Evolutionary conservation across 1,139 yeast genomes (phyloP), one percentile per base, ranked within the genome.

Genomic region (Tardiomyces blankii): DNA sequence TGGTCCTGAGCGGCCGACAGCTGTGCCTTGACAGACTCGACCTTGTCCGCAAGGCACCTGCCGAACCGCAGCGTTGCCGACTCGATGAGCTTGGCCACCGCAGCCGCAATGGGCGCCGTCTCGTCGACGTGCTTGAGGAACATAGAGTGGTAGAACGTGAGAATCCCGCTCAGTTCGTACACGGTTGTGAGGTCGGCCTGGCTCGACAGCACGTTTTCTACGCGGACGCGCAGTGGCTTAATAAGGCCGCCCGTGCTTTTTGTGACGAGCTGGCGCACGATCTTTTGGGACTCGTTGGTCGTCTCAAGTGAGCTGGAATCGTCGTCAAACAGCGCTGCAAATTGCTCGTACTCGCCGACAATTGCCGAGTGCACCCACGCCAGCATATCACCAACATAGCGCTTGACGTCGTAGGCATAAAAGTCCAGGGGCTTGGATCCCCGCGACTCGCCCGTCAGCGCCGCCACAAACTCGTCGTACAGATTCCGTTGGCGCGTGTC

Each of bases 281-380:
- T 16, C 9, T 18, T 8, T 14, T 35, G 3, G 9, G 39, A 19
- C 43, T 43, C 38, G 44, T 48, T 18, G 55, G 43, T 45, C 48
- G 48, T 51, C 41, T 21, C n/a, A n/a, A n/a, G 18, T n/a, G 41
- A 30, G 18, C 42, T 44, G 13, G 42, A 47, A 12, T 48, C 50
- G 48, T 61, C 59, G 44, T 71, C 72, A 49, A 82, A 73, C 46
- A 82, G 58, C 11, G 74, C 73, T 7, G 74, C 73, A 14, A 91
- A 73, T 35, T 82, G 73, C 59, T 93, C 98, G 38, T 79, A 73
- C 62, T 93, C 98, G 62, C 86, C 85, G 4, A 88, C 95, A 33
- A 89, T 80, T n/a, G 87, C 74, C 0, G 93, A 77, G 59, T 93
- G 97, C 13, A 89, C 74, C 67, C 86, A 85, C 0, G 98, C 98